Percentiles rank a stretch among this genome's conserved stretches.
Conservation (phyloP, 345 rosid species). For the Rubroshorea leprosula region DNA sequence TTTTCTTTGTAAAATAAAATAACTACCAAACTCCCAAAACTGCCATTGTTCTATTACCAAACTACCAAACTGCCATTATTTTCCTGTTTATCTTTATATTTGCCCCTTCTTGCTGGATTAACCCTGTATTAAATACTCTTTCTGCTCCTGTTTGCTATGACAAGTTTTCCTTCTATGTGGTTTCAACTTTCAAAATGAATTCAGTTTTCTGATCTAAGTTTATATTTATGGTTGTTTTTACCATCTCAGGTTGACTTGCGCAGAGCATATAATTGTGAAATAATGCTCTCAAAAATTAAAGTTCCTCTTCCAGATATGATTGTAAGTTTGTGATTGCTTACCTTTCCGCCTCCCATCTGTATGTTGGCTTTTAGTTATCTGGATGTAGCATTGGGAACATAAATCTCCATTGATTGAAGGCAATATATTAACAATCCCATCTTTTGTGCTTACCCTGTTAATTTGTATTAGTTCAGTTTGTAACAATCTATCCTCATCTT, state of each 20-base stretch:
- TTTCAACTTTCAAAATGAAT: not conserved
- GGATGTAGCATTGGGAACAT: not conserved
- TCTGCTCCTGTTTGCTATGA: not conserved
- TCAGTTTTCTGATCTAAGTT: not conserved
- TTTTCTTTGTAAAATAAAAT: too few species aligned
- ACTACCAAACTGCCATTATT: too few species aligned
- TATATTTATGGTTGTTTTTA: conserved; percentile 16
- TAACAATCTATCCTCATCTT: too few species aligned
- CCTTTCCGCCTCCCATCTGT: not conserved
- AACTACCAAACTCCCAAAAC: too few species aligned
- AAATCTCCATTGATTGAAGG: conserved; percentile 7
- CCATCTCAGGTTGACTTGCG: conserved; percentile 82
- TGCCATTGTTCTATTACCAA: too few species aligned
- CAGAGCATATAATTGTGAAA: conserved; percentile 96
- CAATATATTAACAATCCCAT: too few species aligned
- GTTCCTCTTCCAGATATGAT: conserved; percentile 90
- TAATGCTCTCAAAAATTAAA: conserved; percentile 94
- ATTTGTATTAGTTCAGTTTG: too few species aligned
- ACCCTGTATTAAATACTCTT: conserved; percentile 5
- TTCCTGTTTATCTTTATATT: not conserved
- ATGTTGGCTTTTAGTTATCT: conserved; percentile 1
- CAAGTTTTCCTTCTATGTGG: conserved; percentile 1
- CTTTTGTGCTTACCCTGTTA: too few species aligned
- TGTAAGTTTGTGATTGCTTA: conserved; percentile 52
- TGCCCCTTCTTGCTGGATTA: conserved; percentile 3